Evolutionary conservation across 2,329 filamentous ascomycete species (phyloP), one percentile per base, ranked within the genome.

Genomic region (Fusarium abutilonis): DNA sequence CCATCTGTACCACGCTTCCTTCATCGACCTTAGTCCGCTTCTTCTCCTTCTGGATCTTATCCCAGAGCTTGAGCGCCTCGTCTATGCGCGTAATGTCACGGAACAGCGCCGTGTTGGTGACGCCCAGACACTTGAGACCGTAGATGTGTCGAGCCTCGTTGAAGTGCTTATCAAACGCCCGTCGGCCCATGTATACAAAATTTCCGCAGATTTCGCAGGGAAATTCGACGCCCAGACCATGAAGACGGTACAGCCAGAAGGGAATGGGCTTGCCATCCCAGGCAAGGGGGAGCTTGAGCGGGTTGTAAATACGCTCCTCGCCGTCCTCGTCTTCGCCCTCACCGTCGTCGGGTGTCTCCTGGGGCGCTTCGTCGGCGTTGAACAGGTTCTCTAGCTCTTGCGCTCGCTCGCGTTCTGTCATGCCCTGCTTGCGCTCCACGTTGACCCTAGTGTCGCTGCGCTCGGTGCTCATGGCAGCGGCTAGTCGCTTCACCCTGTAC

Each of bases 181-280:
- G 87, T 21, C 95, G 86, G 14, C 95, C 95, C 90, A 97, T 97
- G 80, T 98, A 98, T n/a, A 97, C 93, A 72, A 93, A 97, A 77
- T 98, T 98, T 52, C 95, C 95, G 73, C 95, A 99, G 53, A 99
- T 92, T 75, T 99, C 94, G 80, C 95, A 99, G 1, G 90, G 84
- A 68, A 97, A 97, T 70, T 99, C 95, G 11, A 97, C 93, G 9
- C 95, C 95, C 23, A 99, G 81, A 2, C 95, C 95, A 73, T 99
- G 95, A 14, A 99, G 83, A 69, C 97, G 95, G 82, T 98, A 99
- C 14, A 99, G 84, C 95, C 95, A 99, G 81, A 95, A 99, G 0
- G 96, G 95, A 70, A 99, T 99, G 0, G 96, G 95, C 74, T 99
- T 99, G 69, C 96, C 95, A 68, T 99, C 95, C 96, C 96, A 99